Percentiles rank a stretch among this genome's conserved stretches.
These are phyloP conservation scores for Emericellopsis atlantica DNA, from an alignment of 2,329 filamentous ascomycete species.

Conservation along the genomic window DNA sequence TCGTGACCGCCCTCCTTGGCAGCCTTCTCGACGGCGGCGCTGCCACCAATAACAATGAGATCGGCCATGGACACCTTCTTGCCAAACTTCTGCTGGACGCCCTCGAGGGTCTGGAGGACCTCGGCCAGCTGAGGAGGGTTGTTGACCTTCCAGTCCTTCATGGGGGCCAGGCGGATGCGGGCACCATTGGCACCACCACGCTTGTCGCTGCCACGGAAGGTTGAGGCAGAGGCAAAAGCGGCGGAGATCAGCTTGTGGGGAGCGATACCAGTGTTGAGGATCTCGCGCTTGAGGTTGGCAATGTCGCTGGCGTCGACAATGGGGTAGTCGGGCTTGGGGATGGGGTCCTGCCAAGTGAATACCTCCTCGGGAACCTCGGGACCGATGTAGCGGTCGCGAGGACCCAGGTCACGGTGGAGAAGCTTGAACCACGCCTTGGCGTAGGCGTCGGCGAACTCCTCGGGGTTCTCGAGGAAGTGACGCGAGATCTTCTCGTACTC, in stretches of 20 bases:
- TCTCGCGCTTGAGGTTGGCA: constrained; percentile 52
- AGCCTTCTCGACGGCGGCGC: constrained; percentile 61
- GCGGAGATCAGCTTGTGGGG: constrained; percentile 49
- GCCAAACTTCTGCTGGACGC: constrained; percentile 53
- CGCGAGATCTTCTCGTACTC: constrained; percentile 65
- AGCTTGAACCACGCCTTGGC: constrained; percentile 74
- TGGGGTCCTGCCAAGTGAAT: constrained; percentile 63
- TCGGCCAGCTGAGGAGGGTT: constrained; percentile 53
- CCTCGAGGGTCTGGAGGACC: constrained; percentile 49
- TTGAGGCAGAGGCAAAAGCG: constrained; percentile 59
- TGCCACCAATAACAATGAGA: constrained; percentile 63
- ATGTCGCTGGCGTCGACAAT: constrained; percentile 52
- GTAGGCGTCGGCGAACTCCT: constrained; percentile 58
- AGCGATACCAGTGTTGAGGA: constrained; percentile 49
- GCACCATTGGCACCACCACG: constrained; percentile 72
- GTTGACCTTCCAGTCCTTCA: constrained; percentile 63
- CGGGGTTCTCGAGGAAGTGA: constrained; percentile 54
- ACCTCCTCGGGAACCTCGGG: constrained; percentile 61
- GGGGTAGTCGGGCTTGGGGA: constrained; percentile 46
- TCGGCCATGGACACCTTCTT: constrained; percentile 73
- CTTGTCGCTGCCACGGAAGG: constrained; percentile 67
- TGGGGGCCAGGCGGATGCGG: constrained; percentile 61
- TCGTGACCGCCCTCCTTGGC: constrained; percentile 32
- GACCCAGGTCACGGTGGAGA: constrained; percentile 68
- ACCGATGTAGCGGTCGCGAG: constrained; percentile 56